Base-by-base conservation (phyloP, 2,329 filamentous ascomycete genomes). In the Pyrenophora seminiperda region DNA sequence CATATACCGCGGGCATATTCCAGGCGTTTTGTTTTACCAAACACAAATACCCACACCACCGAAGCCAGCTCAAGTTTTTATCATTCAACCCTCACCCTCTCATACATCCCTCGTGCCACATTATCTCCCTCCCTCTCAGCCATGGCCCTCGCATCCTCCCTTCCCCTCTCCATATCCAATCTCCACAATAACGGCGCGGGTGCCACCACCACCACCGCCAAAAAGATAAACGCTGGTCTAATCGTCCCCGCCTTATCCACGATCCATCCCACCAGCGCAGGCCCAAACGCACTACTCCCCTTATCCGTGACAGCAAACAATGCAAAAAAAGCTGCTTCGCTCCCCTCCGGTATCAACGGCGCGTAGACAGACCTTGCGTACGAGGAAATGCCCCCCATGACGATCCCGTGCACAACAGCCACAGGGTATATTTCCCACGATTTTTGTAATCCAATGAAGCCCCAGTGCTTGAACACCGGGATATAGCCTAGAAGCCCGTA, bases 251-350 rank as follows among this genome's bases (percentile, higher is more conserved):
- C 65, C 2, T 63, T 82, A 68, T 96, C 91, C 7, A 95, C 94
- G 54, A 97, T 95, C 22, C 84, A 83, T 0, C 91, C 93, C 0
- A 97, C 92, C 61, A 97, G 90, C 1, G 90, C 88, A 0, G 93
- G 93, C 0, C 93, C 93, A 68, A 97, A 93, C 2, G 96, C 82
- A 66, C 89, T 94, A 15, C 89, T 94, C 0, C 91, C 91, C 73
- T 97, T 97, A 72, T 97, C 93, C 1, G 93, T 97, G 52, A 97
- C 95, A 32, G 93, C 92, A 69, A 96, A 97, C 1, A 97, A 79
- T 0, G 92, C 91, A 68, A 94, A 97, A 66, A 97, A 97, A 0
- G 92, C 91, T 0, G 92, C 91, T 74, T 97, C 93, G 13, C 88
- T 92, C 5, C 92, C 92, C 0, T 91, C 90, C 0, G 93, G 93